These are phyloP conservation scores for Aspergillus fischeri DNA, from an alignment of 2,329 filamentous ascomycete species.

Conservation along the genomic window DNA sequence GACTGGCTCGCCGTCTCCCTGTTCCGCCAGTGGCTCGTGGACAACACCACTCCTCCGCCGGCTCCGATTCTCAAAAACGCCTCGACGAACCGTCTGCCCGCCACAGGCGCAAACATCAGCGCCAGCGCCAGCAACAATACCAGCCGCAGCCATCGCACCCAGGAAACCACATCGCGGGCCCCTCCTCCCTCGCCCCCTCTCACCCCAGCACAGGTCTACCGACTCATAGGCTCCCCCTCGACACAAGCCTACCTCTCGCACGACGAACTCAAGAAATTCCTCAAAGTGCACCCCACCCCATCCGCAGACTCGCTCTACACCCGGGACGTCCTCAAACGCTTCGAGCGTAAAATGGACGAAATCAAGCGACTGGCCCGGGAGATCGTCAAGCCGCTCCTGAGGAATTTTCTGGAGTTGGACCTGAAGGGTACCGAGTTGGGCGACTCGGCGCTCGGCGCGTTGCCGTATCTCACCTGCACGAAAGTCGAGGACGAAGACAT, in stretches of 20 bases:
- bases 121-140: conserved; percentile 7
- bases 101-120: conserved; percentile 5
- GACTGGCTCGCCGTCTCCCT: conserved; percentile 86
- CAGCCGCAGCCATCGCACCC: conserved; percentile 10
- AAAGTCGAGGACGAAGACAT: conserved; percentile 59
- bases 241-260: conserved; percentile 67
- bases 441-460: conserved; percentile 42
- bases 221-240: conserved; percentile 64
- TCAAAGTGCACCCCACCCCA: conserved; percentile 66
- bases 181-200: conserved; percentile 26
- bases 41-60: conserved; percentile 74
- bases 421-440: conserved; percentile 42
- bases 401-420: conserved; percentile 79
- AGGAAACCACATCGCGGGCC: conserved; percentile 15
- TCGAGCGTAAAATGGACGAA: conserved; percentile 85
- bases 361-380: conserved; percentile 80
- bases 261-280: conserved; percentile 85
- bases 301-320: conserved; percentile 65
- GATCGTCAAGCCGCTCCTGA: conserved; percentile 78
- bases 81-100: conserved; percentile 4
- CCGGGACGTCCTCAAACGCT: conserved; percentile 77
- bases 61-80: conserved; percentile 44
- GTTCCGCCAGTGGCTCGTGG: conserved; percentile 89
- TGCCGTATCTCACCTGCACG: conserved; percentile 64
- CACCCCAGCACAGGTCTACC: conserved; percentile 65